Evolutionary conservation across 768 basidiomycete genomes (phyloP).

Genomic region (Phlebiopsis gigantea): DNA sequence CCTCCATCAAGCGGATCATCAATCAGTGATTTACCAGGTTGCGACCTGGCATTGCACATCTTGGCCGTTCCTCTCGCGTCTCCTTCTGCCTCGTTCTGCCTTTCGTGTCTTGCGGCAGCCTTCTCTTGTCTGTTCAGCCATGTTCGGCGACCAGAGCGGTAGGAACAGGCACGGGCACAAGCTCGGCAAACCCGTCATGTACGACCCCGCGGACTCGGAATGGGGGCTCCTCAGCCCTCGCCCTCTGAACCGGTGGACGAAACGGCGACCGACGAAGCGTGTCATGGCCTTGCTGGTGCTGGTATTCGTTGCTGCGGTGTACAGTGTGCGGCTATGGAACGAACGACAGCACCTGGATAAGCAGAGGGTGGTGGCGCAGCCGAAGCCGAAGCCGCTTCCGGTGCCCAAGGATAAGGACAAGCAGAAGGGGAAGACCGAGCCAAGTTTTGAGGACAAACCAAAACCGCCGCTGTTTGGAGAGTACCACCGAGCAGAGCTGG

Average conservation of each 20-base stretch:
- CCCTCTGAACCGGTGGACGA: conserved; percentile 8
- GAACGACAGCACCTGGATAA: not conserved
- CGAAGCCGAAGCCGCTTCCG: not conserved
- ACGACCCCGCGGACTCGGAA: conserved; percentile 9
- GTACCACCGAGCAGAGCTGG: conserved; percentile 24
- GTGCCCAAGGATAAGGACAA: not conserved
- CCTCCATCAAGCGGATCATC: not conserved
- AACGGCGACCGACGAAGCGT: conserved; percentile 3
- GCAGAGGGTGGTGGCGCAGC: not conserved
- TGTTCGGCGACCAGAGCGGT: conserved; percentile 10
- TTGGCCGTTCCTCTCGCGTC: not conserved
- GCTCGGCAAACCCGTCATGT: conserved; percentile 9
- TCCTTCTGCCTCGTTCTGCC: not conserved
- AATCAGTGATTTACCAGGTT: not conserved
- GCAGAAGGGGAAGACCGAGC: not conserved
- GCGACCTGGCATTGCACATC: not conserved
- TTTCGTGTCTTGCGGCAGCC: not conserved
- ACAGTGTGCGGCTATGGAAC: conserved; percentile 9
- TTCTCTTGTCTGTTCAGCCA: not conserved
- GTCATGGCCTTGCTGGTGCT: not conserved
- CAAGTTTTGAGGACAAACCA: not conserved
- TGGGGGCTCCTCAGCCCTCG: conserved; percentile 11
- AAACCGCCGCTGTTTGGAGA: conserved; percentile 24
- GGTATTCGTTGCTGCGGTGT: conserved; percentile 7
- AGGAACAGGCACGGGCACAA: conserved; percentile 4